These are phyloP conservation scores for Colletotrichum kahawae DNA, from an alignment of 2,329 filamentous ascomycete species.

Conservation along the genomic window DNA sequence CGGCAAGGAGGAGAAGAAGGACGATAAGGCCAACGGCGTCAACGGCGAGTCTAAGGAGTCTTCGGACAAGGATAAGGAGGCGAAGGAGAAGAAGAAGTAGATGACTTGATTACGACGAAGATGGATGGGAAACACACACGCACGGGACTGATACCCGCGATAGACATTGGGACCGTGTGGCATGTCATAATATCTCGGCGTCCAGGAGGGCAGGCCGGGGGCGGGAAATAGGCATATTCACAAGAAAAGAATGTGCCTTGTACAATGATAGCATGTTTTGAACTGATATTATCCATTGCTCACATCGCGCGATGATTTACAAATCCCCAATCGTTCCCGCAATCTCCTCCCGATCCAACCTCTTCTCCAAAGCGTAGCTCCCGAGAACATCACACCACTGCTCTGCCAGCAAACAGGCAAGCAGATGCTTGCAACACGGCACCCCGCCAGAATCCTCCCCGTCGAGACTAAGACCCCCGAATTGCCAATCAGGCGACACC, in stretches of 20 bases:
- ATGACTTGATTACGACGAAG: background rate
- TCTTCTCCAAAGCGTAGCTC: constrained; percentile 57
- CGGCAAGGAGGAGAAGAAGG: constrained; percentile 64
- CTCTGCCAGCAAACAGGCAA: constrained; percentile 81
- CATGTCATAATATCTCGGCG: constrained; percentile 23
- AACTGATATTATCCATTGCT: background rate
- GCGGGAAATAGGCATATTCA: constrained; percentile 8
- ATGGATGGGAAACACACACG: background rate
- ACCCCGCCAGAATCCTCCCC: constrained; percentile 37
- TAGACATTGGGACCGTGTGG: constrained; percentile 17
- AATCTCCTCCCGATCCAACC: constrained; percentile 68
- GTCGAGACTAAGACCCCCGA: constrained; percentile 56
- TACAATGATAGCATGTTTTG: constrained; percentile 21
- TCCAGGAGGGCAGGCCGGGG: constrained; percentile 14
- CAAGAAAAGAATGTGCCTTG: constrained; percentile 19
- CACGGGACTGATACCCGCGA: constrained; percentile 19
- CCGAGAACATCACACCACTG: constrained; percentile 65
- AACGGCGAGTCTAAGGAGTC: constrained; percentile 54
- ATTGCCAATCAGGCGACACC: constrained; percentile 34
- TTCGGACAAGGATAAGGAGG: constrained; percentile 49
- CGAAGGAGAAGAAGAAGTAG: constrained; percentile 59
- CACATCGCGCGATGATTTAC: constrained; percentile 16
- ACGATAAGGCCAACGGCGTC: constrained; percentile 43
- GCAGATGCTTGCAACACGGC: constrained; percentile 84
- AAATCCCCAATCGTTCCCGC: constrained; percentile 68